Evolutionary conservation across 2,329 filamentous ascomycete genomes (phyloP).

Genomic region (Ceratocystis lukuohia): DNA sequence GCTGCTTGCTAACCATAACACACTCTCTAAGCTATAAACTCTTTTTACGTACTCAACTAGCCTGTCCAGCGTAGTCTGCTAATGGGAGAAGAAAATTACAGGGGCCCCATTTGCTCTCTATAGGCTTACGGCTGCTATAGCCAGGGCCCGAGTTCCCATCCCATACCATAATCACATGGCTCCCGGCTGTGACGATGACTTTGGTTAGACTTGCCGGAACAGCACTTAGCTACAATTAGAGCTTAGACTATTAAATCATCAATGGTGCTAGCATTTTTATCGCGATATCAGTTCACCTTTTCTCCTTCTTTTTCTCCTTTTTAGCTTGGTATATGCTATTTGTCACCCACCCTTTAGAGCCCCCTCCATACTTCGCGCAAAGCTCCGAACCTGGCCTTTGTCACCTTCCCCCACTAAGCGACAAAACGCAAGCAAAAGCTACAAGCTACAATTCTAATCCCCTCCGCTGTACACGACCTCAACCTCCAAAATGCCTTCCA

Average conservation of each 20-base stretch:
- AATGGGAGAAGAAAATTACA: background rate
- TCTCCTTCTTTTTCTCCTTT: background rate
- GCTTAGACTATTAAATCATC: background rate
- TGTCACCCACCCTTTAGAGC: background rate
- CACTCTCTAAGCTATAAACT: background rate
- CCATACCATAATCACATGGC: constrained; percentile 2
- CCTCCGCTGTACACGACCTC: background rate
- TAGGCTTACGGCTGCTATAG: background rate
- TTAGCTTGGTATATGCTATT: background rate
- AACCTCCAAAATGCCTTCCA: constrained; percentile 34
- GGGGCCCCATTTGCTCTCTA: background rate
- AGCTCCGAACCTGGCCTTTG: background rate
- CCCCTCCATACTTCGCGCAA: background rate
- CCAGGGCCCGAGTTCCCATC: background rate
- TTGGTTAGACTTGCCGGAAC: constrained; percentile 1
- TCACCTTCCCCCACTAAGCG: background rate
- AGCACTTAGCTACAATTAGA: background rate
- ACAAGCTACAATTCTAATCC: background rate
- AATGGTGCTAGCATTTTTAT: background rate
- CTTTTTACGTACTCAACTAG: background rate
- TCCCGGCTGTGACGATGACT: background rate
- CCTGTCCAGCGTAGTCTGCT: background rate
- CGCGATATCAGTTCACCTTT: background rate
- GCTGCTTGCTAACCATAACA: no score
- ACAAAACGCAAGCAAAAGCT: background rate